Percentiles rank a stretch among this genome's conserved stretches.
These are phyloP conservation scores for Crithidia brevicula DNA, from an alignment of 208 protist species.

Conservation along the genomic window DNA sequence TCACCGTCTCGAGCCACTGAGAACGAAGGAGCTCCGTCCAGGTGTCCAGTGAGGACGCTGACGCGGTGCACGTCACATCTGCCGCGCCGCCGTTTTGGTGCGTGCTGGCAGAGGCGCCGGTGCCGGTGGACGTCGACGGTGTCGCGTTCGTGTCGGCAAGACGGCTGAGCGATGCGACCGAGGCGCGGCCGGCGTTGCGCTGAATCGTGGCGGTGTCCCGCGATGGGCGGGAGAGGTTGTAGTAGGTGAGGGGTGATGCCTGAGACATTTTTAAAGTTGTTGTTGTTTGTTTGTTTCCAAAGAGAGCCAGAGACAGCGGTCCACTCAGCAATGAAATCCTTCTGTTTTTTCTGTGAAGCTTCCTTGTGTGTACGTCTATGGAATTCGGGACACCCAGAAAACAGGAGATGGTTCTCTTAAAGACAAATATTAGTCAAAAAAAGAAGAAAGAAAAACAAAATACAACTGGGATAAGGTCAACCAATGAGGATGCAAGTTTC, in stretches of 20 bases:
- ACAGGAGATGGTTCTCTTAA: too few relatives aligned
- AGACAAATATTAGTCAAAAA: too few relatives aligned
- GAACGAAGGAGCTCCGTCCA: slow-evolving; percentile 40
- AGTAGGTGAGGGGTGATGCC: slow-evolving; percentile 13
- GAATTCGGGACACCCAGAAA: too few relatives aligned
- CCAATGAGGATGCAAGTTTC: too few relatives aligned
- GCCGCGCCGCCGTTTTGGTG: not conserved
- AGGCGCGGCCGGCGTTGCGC: slow-evolving; percentile 27
- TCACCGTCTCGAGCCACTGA: slow-evolving; percentile 29
- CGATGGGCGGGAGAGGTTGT: slow-evolving; percentile 18
- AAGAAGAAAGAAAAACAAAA: slow-evolving; percentile 5
- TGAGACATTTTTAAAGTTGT: slow-evolving; percentile 1
- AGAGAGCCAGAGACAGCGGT: too few relatives aligned
- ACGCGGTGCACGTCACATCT: not conserved
- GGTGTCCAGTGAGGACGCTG: slow-evolving; percentile 36
- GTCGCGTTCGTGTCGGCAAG: not conserved
- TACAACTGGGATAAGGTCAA: too few relatives aligned
- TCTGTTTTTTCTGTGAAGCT: too few relatives aligned
- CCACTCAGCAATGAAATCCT: too few relatives aligned
- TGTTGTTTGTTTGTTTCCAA: too few relatives aligned
- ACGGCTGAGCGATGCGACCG: not conserved
- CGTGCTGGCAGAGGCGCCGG: not conserved
- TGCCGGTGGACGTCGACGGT: not conserved
- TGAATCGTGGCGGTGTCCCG: slow-evolving; percentile 32
- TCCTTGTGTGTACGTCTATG: too few relatives aligned